Base-by-base conservation (phyloP, 2,329 filamentous ascomycete species). In the Sporothrix sp. region DNA sequence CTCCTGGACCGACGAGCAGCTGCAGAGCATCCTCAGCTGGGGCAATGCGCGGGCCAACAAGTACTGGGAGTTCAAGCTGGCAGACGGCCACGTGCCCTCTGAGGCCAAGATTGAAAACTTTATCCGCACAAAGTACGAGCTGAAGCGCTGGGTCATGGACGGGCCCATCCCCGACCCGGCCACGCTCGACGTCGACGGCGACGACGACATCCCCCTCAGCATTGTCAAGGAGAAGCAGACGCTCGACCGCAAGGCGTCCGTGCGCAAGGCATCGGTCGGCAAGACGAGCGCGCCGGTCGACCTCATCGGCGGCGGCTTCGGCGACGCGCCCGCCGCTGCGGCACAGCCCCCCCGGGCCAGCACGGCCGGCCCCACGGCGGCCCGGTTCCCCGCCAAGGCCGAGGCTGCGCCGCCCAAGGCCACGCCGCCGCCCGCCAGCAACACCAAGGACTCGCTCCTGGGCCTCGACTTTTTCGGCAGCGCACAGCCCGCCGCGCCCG, bases 61-160 rank as follows among this genome's bases (percentile, higher is more conserved):
- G 74, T 95, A 97, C 67, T 98, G 91, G 91, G 94, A 98, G 69
- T 81, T 87, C 56, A 98, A 97, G 71, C 71, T 98, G 62, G 89
- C 91, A 2, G 71, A 84, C 13, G 90, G 90, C 53, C 93, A 98
- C 68, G 81, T 91, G 42, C 93, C 93, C 1, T 95, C 91, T 20
- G 94, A 98, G 72, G 79, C 86, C 58, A 98, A 98, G 76, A 97
- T 98, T 60, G 93, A 98, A 76, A 98, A 97, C 74, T 98, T 98
- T 64, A 97, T 98, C 61, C 83, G 93, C 58, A 98, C 94, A 51
- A 98, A 98, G 69, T 98, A 98, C 68, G 93, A 98, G 67, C 85
- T 93, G 49, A 97, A 95, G 78, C 79, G 94, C 71, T 98, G 93
- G 93, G 85, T 89, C n/a, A 97, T 97, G 90, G 93, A 98, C 54